phyloP scores from a whole-genome alignment of 352 stramenopile species.

The Halophytophthora polymorphica region DNA sequence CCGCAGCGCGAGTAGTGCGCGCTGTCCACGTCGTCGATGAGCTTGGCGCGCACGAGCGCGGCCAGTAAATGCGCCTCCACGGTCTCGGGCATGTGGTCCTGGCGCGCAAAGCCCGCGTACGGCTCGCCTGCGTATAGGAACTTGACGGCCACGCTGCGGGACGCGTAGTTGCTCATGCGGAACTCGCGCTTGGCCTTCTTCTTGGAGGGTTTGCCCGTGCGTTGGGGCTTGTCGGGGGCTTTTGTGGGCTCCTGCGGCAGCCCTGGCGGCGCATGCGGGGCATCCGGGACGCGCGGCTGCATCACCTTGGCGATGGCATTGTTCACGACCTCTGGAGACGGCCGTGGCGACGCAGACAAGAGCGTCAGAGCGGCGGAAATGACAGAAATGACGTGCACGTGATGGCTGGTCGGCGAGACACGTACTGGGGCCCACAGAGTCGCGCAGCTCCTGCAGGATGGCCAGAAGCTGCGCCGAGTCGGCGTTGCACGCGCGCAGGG shows the following conservation, averaged over 20 bases:
- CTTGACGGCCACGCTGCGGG: conserved; percentile 74
- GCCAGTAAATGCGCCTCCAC: conserved; percentile 93
- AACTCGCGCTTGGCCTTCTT: conserved; percentile 74
- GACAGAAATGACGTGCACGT: conserved; percentile 4
- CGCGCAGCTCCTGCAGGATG: conserved; percentile 62
- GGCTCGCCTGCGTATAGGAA: conserved; percentile 87
- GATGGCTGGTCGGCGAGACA: conserved; percentile 2
- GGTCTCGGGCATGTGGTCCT: conserved; percentile 90
- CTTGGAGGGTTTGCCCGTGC: conserved; percentile 28
- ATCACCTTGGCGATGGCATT: conserved; percentile 74
- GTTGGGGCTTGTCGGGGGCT: conserved; percentile 1
- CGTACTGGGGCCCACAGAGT: conserved; percentile 61
- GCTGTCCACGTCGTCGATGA: conserved; percentile 85
- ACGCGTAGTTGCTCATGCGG: conserved; percentile 72
- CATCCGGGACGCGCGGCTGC: conserved; percentile 7
- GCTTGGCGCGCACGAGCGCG: conserved; percentile 89
- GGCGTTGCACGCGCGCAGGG: conserved; percentile 28
- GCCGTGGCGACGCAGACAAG: conserved; percentile 1
- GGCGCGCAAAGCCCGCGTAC: conserved; percentile 85
- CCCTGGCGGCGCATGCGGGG: conserved; percentile 25
- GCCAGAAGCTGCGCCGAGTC: conserved; percentile 51
- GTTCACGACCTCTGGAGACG: conserved; percentile 60
- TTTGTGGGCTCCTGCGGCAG: conserved; percentile 24
- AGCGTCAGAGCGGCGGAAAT: conserved; percentile 6
- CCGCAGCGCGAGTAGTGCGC: conserved; percentile 95